Evolutionary conservation across 2,329 filamentous ascomycete genomes (phyloP), one percentile per base, ranked within the genome.

Genomic region (Anthostomella pinea): DNA sequence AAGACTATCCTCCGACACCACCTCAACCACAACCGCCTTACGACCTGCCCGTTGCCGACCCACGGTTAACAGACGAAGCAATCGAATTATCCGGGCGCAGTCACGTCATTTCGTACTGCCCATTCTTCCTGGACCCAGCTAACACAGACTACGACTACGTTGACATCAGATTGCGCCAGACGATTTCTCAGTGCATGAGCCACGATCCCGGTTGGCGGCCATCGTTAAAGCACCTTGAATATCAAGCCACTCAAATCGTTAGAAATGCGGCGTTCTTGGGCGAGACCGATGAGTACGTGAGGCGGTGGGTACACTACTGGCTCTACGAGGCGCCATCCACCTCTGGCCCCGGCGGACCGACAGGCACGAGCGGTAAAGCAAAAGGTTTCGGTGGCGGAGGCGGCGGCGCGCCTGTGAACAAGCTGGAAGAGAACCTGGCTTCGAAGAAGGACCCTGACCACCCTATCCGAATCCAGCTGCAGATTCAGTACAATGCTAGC

Each of bases 111-210:
- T 54, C 51, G 0, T 57, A 54, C 25, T 54, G 53, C 17, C 17
- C 47, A 8, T 29, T 43, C 9, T 30, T 57, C 3, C 30, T 38
- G 28, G 41, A 49, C 14, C 37, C 38, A 16, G 21, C 9, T 7
- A 11, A 16, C 3, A 11, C 25, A 7, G 18, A 26, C 8, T 50
- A 34, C 30, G 17, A 46, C 7, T 43, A 43, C 27, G 37, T 52
- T 19, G 46, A 55, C 26, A 2, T 21, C 18, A 36, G 35, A 1
- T 39, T 57, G 3, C 39, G 53, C 16, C 6, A n/a, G 8, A 44
- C 37, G 2, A 35, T 57, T 20, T 52, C 46, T 13, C 17, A 39
- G 17, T 52, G 53, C 41, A 43, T 57, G 46, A 48, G 50, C 13
- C 47, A 56, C 27, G 33, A 33, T 8, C 54, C 50, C 8, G 16